Percentiles rank a stretch among this genome's conserved stretches.
Evolutionary conservation across 495 filamentous ascomycete species (phyloP).

Genomic region (Collariella sp.): DNA sequence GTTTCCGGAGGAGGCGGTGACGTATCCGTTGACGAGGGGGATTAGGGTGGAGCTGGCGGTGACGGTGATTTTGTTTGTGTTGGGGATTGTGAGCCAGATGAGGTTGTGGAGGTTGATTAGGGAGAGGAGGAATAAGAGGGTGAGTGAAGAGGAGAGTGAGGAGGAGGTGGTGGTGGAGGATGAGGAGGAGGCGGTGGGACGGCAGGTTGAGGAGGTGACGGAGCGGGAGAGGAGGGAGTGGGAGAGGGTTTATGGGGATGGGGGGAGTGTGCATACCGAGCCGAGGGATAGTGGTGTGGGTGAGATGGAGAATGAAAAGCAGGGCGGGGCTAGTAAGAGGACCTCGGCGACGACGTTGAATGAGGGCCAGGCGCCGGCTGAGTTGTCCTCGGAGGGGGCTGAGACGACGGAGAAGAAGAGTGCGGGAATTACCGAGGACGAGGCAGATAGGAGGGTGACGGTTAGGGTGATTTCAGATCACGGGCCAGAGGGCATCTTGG

Average conservation of each 20-base stretch:
- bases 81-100: constrained; percentile 77
- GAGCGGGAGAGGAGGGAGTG: constrained; percentile 61
- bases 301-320: constrained; percentile 45
- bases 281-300: constrained; percentile 46
- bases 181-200: constrained; percentile 60
- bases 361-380: constrained; percentile 8
- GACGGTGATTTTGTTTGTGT: constrained; percentile 61
- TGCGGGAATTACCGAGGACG: constrained; percentile 26
- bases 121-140: constrained; percentile 56
- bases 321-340: constrained; percentile 30
- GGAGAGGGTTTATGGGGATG: constrained; percentile 70
- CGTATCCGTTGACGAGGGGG: constrained; percentile 79
- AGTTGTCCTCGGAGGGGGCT: constrained; percentile 12
- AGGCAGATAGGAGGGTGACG: constrained; percentile 26
- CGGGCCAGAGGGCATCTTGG: constrained; percentile 13
- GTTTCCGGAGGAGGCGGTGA: constrained; percentile 66
- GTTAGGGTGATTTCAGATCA: constrained; percentile 38
- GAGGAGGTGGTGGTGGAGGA: constrained; percentile 53
- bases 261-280: constrained; percentile 13
- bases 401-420: constrained; percentile 19
- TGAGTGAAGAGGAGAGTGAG: constrained; percentile 46
- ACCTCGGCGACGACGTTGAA: constrained; percentile 18
- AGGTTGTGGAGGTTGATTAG: constrained; percentile 83
- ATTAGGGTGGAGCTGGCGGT: constrained; percentile 78
- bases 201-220: constrained; percentile 59